phyloP scores from a whole-genome alignment of 1,139 yeast species.

The Torulaspora pretoriensis region DNA sequence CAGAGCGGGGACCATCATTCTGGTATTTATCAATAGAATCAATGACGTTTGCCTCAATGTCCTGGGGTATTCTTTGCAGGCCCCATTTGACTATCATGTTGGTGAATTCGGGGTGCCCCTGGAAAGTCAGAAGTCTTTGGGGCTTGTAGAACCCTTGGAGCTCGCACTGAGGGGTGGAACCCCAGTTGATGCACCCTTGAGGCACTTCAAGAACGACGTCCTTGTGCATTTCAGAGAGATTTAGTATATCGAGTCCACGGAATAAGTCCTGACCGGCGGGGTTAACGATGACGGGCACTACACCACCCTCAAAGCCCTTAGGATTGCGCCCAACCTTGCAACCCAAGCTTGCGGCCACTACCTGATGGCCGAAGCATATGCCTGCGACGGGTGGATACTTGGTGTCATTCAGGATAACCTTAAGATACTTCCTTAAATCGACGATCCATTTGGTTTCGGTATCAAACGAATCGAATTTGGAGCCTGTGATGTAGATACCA shows the following conservation, averaged over 20 bases:
- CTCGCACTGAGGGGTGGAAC: conserved; percentile 50
- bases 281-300: conserved; percentile 49
- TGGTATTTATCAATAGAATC: conserved; percentile 2
- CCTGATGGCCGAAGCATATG: conserved; percentile 85
- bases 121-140: conserved; percentile 57
- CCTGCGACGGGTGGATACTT: conserved; percentile 50
- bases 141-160: conserved; percentile 59
- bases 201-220: conserved; percentile 61
- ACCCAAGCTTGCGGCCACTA: conserved; percentile 63
- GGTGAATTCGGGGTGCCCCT: conserved; percentile 86
- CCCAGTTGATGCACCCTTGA: conserved; percentile 44
- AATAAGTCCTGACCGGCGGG: conserved; percentile 39
- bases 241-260: conserved; percentile 32
- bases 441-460: conserved; percentile 45
- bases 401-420: conserved; percentile 11
- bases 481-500: conserved; percentile 52
- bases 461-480: conserved; percentile 48
- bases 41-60: background rate
- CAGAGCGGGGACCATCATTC: conserved; percentile 6
- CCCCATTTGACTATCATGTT: conserved; percentile 30
- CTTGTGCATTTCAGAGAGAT: conserved; percentile 62
- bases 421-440: conserved; percentile 41
- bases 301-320: conserved; percentile 73
- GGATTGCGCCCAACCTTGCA: conserved; percentile 53
- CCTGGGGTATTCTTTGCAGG: conserved; percentile 6